Evolutionary conservation across 768 basidiomycete genomes (phyloP).

Genomic region (Russula abietina): DNA sequence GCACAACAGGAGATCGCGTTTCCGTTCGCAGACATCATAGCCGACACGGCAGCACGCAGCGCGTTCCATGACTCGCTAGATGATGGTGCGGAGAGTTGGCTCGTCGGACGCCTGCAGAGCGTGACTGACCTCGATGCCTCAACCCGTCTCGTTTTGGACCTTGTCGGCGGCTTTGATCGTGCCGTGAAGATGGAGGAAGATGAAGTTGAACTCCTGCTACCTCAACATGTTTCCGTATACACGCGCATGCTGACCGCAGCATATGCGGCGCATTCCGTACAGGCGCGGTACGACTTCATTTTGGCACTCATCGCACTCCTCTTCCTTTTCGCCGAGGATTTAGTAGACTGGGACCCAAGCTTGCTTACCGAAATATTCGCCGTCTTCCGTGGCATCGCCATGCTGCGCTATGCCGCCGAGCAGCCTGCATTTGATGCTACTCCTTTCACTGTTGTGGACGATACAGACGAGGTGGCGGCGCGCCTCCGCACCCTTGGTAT

Average conservation of each 20-base stretch:
- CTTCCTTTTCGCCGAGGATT: conserved; percentile 62
- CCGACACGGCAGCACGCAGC: conserved; percentile 52
- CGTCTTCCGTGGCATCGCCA: conserved; percentile 70
- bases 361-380: conserved; percentile 70
- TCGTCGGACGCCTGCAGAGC: conserved; percentile 51
- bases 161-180: conserved; percentile 63
- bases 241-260: conserved; percentile 52
- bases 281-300: conserved; percentile 71
- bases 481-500: conserved; percentile 73
- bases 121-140: conserved; percentile 52
- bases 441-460: conserved; percentile 30
- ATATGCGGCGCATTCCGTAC: conserved; percentile 56
- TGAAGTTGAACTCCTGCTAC: conserved; percentile 50
- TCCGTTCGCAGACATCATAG: conserved; percentile 67
- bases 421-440: conserved; percentile 47
- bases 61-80: conserved; percentile 53
- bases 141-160: conserved; percentile 54
- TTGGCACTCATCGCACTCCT: conserved; percentile 59
- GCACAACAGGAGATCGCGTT: conserved; percentile 75
- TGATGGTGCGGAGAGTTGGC: conserved; percentile 55
- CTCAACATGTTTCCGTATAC: conserved; percentile 56
- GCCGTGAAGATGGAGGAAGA: conserved; percentile 73
- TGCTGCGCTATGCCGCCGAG: conserved; percentile 54
- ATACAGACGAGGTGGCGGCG: conserved; percentile 50
- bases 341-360: conserved; percentile 58